These are phyloP conservation scores for Boletus edulis DNA, from an alignment of 768 basidiomycete species.

Conservation along the genomic window DNA sequence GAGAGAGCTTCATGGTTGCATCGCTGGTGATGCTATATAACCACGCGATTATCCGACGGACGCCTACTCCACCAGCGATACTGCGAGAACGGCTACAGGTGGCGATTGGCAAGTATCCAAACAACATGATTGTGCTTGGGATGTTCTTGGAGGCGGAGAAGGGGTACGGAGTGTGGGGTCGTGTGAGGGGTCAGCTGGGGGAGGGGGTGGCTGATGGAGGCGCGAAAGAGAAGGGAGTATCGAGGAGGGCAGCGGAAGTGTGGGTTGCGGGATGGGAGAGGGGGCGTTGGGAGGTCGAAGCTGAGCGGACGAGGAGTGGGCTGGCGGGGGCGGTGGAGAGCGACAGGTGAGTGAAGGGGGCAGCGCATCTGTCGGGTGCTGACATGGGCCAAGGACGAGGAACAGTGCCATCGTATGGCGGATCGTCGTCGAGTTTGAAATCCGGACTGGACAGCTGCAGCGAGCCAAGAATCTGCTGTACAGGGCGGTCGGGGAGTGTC, in stretches of 20 bases:
- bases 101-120: conserved; percentile 59
- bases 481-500: conserved; percentile 72
- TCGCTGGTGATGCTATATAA: conserved; percentile 61
- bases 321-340: conserved; percentile 60
- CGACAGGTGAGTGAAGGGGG: conserved; percentile 51
- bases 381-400: conserved; percentile 49
- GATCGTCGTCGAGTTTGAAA: conserved; percentile 75
- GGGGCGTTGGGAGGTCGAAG: conserved; percentile 66
- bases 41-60: conserved; percentile 51
- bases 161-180: conserved; percentile 78
- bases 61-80: conserved; percentile 54
- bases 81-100: conserved; percentile 54
- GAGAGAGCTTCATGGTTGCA: conserved; percentile 57
- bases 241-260: conserved; percentile 61
- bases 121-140: conserved; percentile 69
- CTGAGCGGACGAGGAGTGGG: conserved; percentile 67
- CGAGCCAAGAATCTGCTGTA: conserved; percentile 72
- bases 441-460: conserved; percentile 53
- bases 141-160: conserved; percentile 76
- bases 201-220: conserved; percentile 31
- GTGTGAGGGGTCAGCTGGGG: conserved; percentile 56
- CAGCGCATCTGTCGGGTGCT: neutral
- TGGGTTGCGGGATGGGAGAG: conserved; percentile 82
- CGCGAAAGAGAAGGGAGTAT: conserved; percentile 51
- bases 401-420: conserved; percentile 70